Base-by-base conservation (phyloP, 1,284 basidiomycete species). In the Marasmius oreades region DNA sequence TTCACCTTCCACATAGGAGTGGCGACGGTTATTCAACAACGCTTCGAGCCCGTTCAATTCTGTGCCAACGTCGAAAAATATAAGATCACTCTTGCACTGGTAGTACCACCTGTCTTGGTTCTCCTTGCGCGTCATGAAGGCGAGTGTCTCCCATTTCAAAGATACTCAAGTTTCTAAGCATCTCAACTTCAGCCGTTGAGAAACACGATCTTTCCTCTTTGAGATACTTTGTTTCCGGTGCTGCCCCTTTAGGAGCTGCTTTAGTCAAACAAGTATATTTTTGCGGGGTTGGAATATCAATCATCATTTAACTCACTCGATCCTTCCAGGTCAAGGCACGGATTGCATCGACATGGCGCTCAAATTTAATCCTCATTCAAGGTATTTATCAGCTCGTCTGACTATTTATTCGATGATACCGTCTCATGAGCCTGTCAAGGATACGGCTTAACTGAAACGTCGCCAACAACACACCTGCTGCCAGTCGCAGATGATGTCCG, bases 41-140 rank as follows among this genome's bases (percentile, higher is more conserved):
- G 81, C 16, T 95, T 93, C 68, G 87, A 94, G 59, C 84, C 93
- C 2, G 75, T 77, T 8, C 71, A 77, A 26, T 93, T 92, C 63
- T 88, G 90, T 66, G 74, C 75, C 31, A 77, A 80, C 53, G 79
- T 92, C 45, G 78, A 86, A 61, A 77, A 78, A 61, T 91, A 90
- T 73, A 80, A 77, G 53, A 77, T 86, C 53, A 88, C 88, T 0
- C 53, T 72, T 37, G 66, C 79, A 0, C 73, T 93, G 6, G 77
- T 95, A 43, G 94, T 96, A 0, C 94, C 95, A 0, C 94, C 94
- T 0, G 85, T 97, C 47, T 74, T 94, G 4, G 84, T 96, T 5
- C 76, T 84, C 1, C 75, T 94, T 23, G 76, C 85, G 1, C 83
- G 82, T 52, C 85, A 88, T 63, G 78, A 82, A 18, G 81, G 85